Conservation (phyloP, 306 rosid species). For the Vigna radiata region DNA sequence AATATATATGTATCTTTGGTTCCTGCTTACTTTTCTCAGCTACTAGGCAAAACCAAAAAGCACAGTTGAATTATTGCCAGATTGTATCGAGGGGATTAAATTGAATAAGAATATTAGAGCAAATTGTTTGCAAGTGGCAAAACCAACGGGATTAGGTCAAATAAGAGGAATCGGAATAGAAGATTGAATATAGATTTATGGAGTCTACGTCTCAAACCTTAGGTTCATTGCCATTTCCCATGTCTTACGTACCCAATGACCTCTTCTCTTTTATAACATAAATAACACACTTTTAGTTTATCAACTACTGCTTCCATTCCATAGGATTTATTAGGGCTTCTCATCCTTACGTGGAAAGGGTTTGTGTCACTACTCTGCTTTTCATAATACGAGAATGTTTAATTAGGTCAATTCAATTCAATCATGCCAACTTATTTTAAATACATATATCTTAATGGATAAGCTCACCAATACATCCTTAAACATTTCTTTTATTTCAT, state of each 20-base stretch:
- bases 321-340: not conserved
- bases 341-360: conserved; percentile 23
- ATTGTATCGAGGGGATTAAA: not conserved
- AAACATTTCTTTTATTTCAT: too few relatives aligned
- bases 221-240: conserved; percentile 5
- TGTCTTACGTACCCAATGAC: too few relatives aligned
- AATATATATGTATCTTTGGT: too few relatives aligned
- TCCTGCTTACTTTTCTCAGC: not conserved
- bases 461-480: too few relatives aligned
- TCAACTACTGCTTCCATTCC: conserved; percentile 1
- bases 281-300: not conserved
- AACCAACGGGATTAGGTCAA: conserved; percentile 13
- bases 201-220: not conserved
- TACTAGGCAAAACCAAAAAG: not conserved
- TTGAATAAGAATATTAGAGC: conserved; percentile 22
- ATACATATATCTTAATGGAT: too few relatives aligned
- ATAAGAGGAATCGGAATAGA: conserved; percentile 2
- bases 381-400: not conserved
- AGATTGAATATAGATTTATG: not conserved
- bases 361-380: not conserved
- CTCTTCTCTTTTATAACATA: not conserved
- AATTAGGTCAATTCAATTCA: too few relatives aligned
- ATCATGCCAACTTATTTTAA: too few relatives aligned
- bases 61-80: not conserved
- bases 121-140: conserved; percentile 25